Evolutionary conservation across 2,329 filamentous ascomycete species (phyloP).

Genomic region (Colletotrichum melonis): DNA sequence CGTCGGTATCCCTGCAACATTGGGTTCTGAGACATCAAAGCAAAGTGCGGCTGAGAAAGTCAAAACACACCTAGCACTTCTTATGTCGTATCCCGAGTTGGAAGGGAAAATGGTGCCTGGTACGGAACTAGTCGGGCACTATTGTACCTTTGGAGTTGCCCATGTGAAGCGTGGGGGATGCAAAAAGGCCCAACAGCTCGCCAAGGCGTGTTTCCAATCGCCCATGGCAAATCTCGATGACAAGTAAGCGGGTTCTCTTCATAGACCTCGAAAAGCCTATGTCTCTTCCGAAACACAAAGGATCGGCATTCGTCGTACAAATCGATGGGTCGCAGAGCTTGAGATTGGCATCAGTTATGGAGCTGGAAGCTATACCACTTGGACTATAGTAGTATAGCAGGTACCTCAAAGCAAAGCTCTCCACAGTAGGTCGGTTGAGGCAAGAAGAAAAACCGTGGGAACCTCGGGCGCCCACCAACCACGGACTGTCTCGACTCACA

Average conservation of each 20-base stretch:
- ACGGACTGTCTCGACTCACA: too few species aligned
- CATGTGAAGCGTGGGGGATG: neutral
- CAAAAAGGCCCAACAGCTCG: neutral
- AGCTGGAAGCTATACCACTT: neutral
- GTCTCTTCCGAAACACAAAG: neutral
- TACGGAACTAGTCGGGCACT: neutral
- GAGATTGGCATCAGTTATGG: slow-evolving; percentile 8
- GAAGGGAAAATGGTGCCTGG: neutral
- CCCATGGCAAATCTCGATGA: slow-evolving; percentile 2
- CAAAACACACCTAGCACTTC: neutral
- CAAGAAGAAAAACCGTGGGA: too few species aligned
- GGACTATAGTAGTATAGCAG: neutral
- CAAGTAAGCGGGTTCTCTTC: neutral
- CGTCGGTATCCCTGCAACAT: neutral
- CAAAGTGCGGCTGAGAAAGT: neutral
- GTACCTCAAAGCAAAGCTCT: neutral
- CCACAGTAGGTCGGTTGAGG: too few species aligned
- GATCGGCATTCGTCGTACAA: neutral
- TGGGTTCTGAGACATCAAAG: neutral
- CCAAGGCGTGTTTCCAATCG: neutral
- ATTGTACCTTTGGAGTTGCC: neutral
- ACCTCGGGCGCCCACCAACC: too few species aligned
- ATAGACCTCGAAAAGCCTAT: slow-evolving; percentile 2
- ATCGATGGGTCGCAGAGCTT: slow-evolving; percentile 3
- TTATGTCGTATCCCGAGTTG: neutral